Evolutionary conservation across 2,329 filamentous ascomycete genomes (phyloP).

Genomic region (Emergomyces pasteurianus): DNA sequence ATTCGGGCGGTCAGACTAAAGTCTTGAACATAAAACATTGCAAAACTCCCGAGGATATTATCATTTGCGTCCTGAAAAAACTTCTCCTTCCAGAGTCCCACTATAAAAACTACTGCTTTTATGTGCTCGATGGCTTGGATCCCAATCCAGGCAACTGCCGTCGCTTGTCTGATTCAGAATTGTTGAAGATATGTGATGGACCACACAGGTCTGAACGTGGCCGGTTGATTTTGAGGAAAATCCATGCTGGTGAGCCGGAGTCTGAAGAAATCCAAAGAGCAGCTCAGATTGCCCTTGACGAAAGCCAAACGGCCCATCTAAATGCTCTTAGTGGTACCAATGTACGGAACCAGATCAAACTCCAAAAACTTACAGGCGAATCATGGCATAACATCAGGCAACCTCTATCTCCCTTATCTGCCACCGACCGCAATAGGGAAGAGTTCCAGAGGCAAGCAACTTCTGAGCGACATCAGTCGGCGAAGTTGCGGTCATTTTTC

Average conservation of each 20-base stretch:
- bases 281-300: slow-evolving; percentile 78
- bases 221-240: slow-evolving; percentile 78
- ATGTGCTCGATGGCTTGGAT: slow-evolving; percentile 75
- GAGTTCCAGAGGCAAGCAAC: slow-evolving; percentile 33
- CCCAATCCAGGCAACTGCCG: slow-evolving; percentile 71
- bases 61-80: slow-evolving; percentile 78
- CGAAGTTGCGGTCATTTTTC: slow-evolving; percentile 55
- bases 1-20: slow-evolving; percentile 79
- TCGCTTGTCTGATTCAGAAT: slow-evolving; percentile 70
- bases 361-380: slow-evolving; percentile 81
- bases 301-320: slow-evolving; percentile 61
- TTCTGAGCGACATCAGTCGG: slow-evolving; percentile 25
- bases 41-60: slow-evolving; percentile 83
- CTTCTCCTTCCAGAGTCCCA: slow-evolving; percentile 81
- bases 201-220: slow-evolving; percentile 75
- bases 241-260: slow-evolving; percentile 84
- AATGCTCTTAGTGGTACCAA: slow-evolving; percentile 50
- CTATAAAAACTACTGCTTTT: slow-evolving; percentile 93
- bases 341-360: slow-evolving; percentile 71
- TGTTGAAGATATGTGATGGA: slow-evolving; percentile 85
- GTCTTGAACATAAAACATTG: slow-evolving; percentile 89
- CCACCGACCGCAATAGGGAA: slow-evolving; percentile 29
- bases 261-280: slow-evolving; percentile 76
- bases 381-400: slow-evolving; percentile 75
- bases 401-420: slow-evolving; percentile 62